Conservation (phyloP, 2,329 filamentous ascomycete species). For the Rosellinia necatrix region DNA sequence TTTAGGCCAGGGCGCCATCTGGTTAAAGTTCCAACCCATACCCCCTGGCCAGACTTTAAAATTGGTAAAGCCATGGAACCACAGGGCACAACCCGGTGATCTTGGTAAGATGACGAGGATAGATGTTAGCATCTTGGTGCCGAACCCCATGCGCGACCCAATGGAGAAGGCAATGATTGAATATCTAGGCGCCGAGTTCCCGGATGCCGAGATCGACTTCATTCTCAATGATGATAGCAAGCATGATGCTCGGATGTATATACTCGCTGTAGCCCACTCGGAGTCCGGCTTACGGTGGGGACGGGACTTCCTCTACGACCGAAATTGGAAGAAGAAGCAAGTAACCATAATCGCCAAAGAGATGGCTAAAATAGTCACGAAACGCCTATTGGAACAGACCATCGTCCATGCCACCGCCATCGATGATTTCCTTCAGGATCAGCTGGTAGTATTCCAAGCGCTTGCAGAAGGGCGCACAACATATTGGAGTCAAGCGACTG, state of each 20-base stretch:
- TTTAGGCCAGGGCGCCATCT: slow-evolving; percentile 47
- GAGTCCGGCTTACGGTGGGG: slow-evolving; percentile 52
- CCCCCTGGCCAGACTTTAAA: slow-evolving; percentile 44
- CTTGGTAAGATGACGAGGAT: slow-evolving; percentile 47
- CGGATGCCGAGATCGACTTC: slow-evolving; percentile 51
- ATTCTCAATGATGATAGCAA: slow-evolving; percentile 55
- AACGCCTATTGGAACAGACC: slow-evolving; percentile 52
- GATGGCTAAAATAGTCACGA: slow-evolving; percentile 52
- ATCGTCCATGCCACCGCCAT: slow-evolving; percentile 49
- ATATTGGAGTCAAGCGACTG: slow-evolving; percentile 42
- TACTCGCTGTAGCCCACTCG: slow-evolving; percentile 61
- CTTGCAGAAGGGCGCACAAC: slow-evolving; percentile 58
- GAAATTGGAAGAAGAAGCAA: slow-evolving; percentile 48
- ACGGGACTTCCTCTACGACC: slow-evolving; percentile 49
- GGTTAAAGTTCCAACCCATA: slow-evolving; percentile 51
- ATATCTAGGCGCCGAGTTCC: slow-evolving; percentile 49
- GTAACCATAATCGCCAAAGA: slow-evolving; percentile 42
- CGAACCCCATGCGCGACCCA: slow-evolving; percentile 47
- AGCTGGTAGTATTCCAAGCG: slow-evolving; percentile 64
- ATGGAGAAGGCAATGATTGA: slow-evolving; percentile 48
- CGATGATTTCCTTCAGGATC: slow-evolving; percentile 64
- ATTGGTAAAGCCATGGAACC: slow-evolving; percentile 38
- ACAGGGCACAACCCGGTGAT: slow-evolving; percentile 27
- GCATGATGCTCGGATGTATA: slow-evolving; percentile 57
- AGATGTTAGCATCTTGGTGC: slow-evolving; percentile 57